Percentiles rank a stretch among this genome's conserved stretches.
Conservation (phyloP, 1,284 basidiomycete species). For the Sporisorium graminicola region DNA sequence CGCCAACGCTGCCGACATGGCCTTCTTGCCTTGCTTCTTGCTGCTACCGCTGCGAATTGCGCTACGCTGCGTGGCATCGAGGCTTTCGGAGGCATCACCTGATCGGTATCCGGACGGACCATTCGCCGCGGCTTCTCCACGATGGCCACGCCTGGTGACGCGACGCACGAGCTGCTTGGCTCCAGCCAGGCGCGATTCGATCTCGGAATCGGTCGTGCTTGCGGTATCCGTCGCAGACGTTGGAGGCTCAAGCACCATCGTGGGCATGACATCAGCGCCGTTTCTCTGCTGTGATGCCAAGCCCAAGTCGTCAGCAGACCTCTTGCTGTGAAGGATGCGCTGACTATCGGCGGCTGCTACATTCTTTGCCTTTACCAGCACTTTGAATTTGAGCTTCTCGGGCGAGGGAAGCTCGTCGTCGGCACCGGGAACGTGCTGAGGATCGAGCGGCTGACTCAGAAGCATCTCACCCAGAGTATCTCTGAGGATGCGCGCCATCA, state of each 20-base stretch:
- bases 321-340: slow-evolving; percentile 13
- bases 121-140: neutral
- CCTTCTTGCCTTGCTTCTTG: slow-evolving; percentile 43
- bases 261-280: slow-evolving; percentile 16
- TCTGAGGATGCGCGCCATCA: slow-evolving; percentile 82
- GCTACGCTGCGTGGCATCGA: neutral
- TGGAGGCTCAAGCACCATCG: slow-evolving; percentile 21
- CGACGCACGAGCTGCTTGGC: slow-evolving; percentile 56
- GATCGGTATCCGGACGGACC: slow-evolving; percentile 10
- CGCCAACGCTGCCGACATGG: slow-evolving; percentile 81
- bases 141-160: slow-evolving; percentile 32
- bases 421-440: slow-evolving; percentile 69
- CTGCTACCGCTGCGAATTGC: slow-evolving; percentile 1
- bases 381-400: slow-evolving; percentile 81
- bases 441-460: slow-evolving; percentile 60
- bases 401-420: slow-evolving; percentile 81
- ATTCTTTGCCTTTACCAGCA: slow-evolving; percentile 80
- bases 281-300: neutral
- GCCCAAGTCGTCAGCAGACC: neutral
- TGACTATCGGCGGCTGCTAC: slow-evolving; percentile 25
- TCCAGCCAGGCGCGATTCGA: slow-evolving; percentile 41
- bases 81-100: slow-evolving; percentile 6
- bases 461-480: slow-evolving; percentile 83
- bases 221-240: slow-evolving; percentile 38
- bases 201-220: slow-evolving; percentile 46